A percentile compares a stretch with the other conserved stretches of the same genome.
These are phyloP conservation scores for Phytophthora boehmeriae DNA, from an alignment of 352 stramenopile genomes.

Conservation along the genomic window DNA sequence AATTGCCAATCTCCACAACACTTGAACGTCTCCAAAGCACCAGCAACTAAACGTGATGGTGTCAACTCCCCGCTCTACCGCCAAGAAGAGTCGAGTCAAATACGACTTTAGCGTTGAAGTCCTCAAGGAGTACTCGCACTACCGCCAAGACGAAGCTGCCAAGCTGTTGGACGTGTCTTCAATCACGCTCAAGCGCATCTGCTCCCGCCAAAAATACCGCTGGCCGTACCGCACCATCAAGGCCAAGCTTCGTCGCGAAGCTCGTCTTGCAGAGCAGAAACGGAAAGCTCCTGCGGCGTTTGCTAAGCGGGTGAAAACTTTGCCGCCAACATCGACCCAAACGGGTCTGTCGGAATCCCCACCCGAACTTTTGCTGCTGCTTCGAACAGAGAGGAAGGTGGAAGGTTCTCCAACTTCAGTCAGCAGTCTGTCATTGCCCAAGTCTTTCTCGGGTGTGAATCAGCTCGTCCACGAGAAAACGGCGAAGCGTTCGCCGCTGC, in stretches of 20 bases:
- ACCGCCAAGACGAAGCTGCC: conserved; percentile 64
- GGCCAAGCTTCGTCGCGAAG: conserved; percentile 37
- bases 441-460: neutral
- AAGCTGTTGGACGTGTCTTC: conserved; percentile 41
- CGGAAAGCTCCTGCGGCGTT: neutral
- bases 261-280: conserved; percentile 8
- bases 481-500: neutral
- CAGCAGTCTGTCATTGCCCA: neutral
- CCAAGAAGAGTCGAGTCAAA: conserved; percentile 46
- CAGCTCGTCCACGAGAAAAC: neutral
- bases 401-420: conserved; percentile 21
- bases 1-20: conserved; percentile 21
- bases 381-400: conserved; percentile 9
- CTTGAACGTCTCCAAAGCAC: conserved; percentile 5
- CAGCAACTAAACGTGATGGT: conserved; percentile 1
- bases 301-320: neutral
- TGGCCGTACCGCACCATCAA: conserved; percentile 62
- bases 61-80: neutral
- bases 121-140: conserved; percentile 41
- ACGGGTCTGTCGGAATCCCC: neutral
- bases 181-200: conserved; percentile 77
- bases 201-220: conserved; percentile 42
- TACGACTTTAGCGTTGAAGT: conserved; percentile 52
- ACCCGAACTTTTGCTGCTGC: conserved; percentile 20
- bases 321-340: neutral